phyloP scores from a whole-genome alignment of 352 stramenopile species.

The Globisporangium spiculum region DNA sequence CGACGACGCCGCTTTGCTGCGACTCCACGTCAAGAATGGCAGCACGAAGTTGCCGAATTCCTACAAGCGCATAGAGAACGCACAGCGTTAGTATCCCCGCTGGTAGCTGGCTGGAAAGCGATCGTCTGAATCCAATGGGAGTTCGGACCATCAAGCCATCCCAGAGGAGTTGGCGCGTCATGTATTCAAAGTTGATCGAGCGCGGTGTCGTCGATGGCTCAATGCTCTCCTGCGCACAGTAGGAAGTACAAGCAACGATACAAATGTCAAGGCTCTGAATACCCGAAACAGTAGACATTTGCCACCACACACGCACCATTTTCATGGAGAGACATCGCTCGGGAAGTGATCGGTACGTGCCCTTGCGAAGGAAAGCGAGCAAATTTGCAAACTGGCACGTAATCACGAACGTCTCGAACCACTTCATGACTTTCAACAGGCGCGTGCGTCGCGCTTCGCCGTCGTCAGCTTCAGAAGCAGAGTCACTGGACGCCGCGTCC shows the following conservation, averaged over 20 bases:
- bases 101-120: too few relatives aligned
- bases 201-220: slow-evolving; percentile 46
- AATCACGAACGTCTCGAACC: slow-evolving; percentile 65
- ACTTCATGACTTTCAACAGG: slow-evolving; percentile 59
- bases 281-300: not conserved
- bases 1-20: slow-evolving; percentile 23
- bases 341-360: slow-evolving; percentile 64
- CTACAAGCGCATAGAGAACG: slow-evolving; percentile 22
- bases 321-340: slow-evolving; percentile 70
- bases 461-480: slow-evolving; percentile 3
- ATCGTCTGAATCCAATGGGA: too few relatives aligned
- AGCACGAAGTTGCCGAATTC: slow-evolving; percentile 81
- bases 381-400: slow-evolving; percentile 70
- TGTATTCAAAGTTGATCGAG: slow-evolving; percentile 86
- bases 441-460: slow-evolving; percentile 26
- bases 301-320: slow-evolving; percentile 39
- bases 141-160: slow-evolving; percentile 67
- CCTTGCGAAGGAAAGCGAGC: slow-evolving; percentile 69
- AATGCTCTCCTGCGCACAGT: slow-evolving; percentile 46
- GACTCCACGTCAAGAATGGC: slow-evolving; percentile 69
- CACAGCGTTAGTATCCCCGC: not conserved
- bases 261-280: not conserved
- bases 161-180: slow-evolving; percentile 84
- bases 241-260: not conserved
- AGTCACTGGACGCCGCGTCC: slow-evolving; percentile 14